Evolutionary conservation across 495 filamentous ascomycete genomes (phyloP), one percentile per base, ranked within the genome.

Genomic region (Penicillium herquei): DNA sequence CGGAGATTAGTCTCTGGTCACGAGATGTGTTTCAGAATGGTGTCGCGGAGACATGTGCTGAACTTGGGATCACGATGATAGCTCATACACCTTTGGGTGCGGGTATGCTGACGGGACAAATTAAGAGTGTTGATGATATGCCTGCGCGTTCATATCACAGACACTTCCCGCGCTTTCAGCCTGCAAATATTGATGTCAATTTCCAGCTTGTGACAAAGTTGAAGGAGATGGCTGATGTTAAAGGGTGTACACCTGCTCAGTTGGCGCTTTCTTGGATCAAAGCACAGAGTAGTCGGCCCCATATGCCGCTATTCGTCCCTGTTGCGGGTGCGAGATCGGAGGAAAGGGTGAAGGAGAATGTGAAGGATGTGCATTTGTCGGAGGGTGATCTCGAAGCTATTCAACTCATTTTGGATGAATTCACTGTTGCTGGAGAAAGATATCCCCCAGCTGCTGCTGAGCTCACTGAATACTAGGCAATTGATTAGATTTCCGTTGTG

Each of bases 201-300:
- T 49, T 90, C 7, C 64, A 81, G 66, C 78, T 94, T 12, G 84
- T 84, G 12, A 43, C 71, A 7, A 75, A 83, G 49, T 62, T 93
- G n/a, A 73, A 84, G 59, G 74, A 75, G 37, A 51, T 93, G 48
- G 89, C 90, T 2, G 60, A 70, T 61, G 65, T 69, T 59, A 92
- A 90, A 73, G 81, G 80, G 7, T 84, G 81, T 60, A 88, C 84
- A 8, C 66, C 84, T 1, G 82, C 83, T 0, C 88, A 94, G 74
- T 66, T 93, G 26, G 89, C 88, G 10, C 74, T 94, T 45, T 77
- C 71, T 14, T 96, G 90, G 88, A 73, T 83, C 1, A 66, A 65
- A 41, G 67, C 70, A 1, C 68, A 83, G 48, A 74, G 78, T 31
- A 66, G 72, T 26, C 67, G 73, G 37, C 65, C 80, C 33, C 81